phyloP scores from a whole-genome alignment of 2,329 filamentous ascomycete species.

The Anisogramma anomala region DNA sequence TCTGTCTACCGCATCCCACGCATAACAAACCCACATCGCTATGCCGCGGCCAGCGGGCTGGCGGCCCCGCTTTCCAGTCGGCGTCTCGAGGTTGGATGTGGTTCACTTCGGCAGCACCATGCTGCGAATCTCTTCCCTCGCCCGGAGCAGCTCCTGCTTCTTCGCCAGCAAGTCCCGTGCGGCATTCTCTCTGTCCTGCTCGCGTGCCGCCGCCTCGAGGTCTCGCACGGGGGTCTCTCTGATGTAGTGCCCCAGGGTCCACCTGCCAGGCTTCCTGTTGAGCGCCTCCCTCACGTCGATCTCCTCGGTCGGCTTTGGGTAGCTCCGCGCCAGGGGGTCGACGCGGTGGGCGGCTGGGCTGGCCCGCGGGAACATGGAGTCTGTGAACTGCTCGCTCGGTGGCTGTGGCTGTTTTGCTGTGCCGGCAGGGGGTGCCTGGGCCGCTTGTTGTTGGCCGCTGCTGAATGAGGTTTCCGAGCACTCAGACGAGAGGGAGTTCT shows the following conservation, averaged over 20 bases:
- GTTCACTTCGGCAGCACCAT: slow-evolving; percentile 3
- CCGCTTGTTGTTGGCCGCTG: background rate
- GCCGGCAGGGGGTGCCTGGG: too few relatives aligned
- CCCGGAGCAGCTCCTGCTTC: slow-evolving; percentile 35
- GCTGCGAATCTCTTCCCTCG: slow-evolving; percentile 20
- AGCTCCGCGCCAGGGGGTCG: slow-evolving; percentile 28
- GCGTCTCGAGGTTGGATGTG: too few relatives aligned
- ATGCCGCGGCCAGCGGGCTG: background rate
- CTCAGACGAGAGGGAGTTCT: slow-evolving; percentile 15
- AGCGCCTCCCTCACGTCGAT: slow-evolving; percentile 33
- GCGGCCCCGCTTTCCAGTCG: too few relatives aligned
- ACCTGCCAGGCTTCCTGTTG: slow-evolving; percentile 27
- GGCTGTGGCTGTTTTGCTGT: too few relatives aligned
- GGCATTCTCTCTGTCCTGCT: slow-evolving; percentile 25
- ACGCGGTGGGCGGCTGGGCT: slow-evolving; percentile 3
- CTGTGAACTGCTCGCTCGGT: too few relatives aligned
- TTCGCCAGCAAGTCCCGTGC: slow-evolving; percentile 32
- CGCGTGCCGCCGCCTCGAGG: slow-evolving; percentile 15
- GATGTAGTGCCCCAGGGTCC: slow-evolving; percentile 29
- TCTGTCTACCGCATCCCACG: background rate
- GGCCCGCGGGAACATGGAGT: background rate
- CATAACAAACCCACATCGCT: background rate
- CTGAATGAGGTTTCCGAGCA: slow-evolving; percentile 1
- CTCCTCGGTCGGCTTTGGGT: slow-evolving; percentile 29
- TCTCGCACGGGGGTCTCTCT: slow-evolving; percentile 20